phyloP scores from a whole-genome alignment of 148 eudicot genomes.

The Vaccinium macrocarpon region DNA sequence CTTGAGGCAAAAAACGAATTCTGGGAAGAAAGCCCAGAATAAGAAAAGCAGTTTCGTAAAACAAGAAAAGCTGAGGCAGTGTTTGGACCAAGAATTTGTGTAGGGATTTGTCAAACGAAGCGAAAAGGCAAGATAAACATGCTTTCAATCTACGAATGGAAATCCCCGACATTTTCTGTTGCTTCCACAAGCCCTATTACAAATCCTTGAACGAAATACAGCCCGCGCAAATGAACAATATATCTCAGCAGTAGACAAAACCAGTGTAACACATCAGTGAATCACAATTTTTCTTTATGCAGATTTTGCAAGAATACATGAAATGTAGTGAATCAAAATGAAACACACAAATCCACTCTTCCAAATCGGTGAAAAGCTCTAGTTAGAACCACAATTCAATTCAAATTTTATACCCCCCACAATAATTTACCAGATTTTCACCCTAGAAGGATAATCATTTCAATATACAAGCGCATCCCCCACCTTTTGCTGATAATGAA shows the following conservation, averaged over 20 bases:
- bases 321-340: constrained; percentile 3
- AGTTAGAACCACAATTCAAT: constrained; percentile 18
- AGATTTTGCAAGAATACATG: neutral
- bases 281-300: neutral
- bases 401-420: constrained; percentile 28
- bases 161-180: neutral
- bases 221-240: neutral
- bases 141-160: neutral
- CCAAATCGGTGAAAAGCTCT: constrained; percentile 22
- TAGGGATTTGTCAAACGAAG: neutral
- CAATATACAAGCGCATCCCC: constrained; percentile 2
- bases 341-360: constrained; percentile 19
- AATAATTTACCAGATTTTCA: constrained; percentile 23
- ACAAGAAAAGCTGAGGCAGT: neutral
- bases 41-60: neutral
- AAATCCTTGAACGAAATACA: neutral
- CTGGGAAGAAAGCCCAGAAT: neutral
- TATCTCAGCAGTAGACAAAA: neutral
- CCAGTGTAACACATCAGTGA: neutral
- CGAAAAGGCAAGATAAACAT: neutral
- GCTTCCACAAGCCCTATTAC: neutral
- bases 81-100: neutral
- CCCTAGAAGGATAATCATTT: neutral
- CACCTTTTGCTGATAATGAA: constrained; percentile 4
- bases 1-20: neutral